Evolutionary conservation across 768 basidiomycete genomes (phyloP), one percentile per base, ranked within the genome.

Genomic region (Serendipita sp.): DNA sequence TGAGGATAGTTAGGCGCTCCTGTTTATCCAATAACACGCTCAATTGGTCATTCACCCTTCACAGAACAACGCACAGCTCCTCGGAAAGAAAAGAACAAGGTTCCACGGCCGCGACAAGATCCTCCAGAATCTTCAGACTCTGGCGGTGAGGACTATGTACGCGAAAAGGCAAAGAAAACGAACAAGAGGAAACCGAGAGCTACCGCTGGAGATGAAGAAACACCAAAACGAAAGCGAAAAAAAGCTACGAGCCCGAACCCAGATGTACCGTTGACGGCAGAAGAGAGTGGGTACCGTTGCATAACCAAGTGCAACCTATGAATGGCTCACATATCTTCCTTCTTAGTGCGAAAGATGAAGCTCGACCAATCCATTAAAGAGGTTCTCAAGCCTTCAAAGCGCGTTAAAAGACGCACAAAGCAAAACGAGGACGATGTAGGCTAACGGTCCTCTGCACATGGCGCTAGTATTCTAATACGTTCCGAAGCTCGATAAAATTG

Each of bases 291-390:
- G 72, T 71, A 8, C 41, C 53, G 38, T 13, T 3, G 7, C 16
- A 30, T 10, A 45, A 15, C 41, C 32, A 34, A 53, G 18, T 15
- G 28, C 35, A 30, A 56, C 18, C 15, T 34, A 10, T n/a, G 3
- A 44, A 7, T 16, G 24, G 15, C 7, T 10, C 24, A 64, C 37
- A 58, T 58, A 63, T 63, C 65, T 30, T 62, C 45, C 58, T 54
- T 54, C 34, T 58, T 73, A 96, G 93, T 85, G 8, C 85, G 78
- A 68, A 89, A 89, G 75, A 74, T 84, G 47, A 83, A 84, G 1
- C 77, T 96, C 38, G 88, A 92, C 70, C 86, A 86, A 80, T 80
- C 85, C 69, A 83, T 98, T 66, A 91, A 95, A 66, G 87, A 86
- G 16, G 92, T 93, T 64, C 79, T 94, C 18, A 92, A 90, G 74